Evolutionary conservation across 2,329 filamentous ascomycete genomes (phyloP).

Genomic region (Fusarium sp.): DNA sequence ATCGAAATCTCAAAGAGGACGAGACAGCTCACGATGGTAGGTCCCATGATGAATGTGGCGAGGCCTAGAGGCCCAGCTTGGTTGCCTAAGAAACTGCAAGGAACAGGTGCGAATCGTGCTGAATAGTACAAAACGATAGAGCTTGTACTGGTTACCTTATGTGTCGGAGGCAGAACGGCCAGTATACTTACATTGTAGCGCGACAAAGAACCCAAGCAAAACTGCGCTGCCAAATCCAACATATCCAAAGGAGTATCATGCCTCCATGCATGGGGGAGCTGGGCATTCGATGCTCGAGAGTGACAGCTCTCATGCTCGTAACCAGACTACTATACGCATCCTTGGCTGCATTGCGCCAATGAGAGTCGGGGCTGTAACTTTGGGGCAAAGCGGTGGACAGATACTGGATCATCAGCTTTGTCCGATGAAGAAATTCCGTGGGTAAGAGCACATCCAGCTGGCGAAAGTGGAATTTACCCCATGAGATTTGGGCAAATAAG

Average conservation of each 20-base stretch:
- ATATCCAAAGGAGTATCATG: not conserved
- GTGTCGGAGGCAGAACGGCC: not conserved
- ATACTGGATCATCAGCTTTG: not conserved
- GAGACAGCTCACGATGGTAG: not conserved
- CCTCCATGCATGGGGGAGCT: not conserved
- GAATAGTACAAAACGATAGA: not conserved
- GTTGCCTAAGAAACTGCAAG: not conserved
- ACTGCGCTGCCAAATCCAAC: not conserved
- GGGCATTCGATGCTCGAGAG: not conserved
- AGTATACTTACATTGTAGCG: not conserved
- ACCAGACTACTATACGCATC: not conserved
- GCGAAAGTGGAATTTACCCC: not conserved
- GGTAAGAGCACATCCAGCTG: not conserved
- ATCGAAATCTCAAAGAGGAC: not conserved
- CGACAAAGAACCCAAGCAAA: not conserved
- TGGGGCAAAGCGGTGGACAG: not conserved
- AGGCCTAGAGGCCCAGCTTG: not conserved
- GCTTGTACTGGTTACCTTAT: not conserved
- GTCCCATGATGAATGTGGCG: not conserved
- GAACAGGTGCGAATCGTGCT: not conserved
- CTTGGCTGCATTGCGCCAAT: not conserved
- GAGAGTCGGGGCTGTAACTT: not conserved
- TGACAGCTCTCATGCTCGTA: not conserved
- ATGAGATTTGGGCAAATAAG: not conserved
- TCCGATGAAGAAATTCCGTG: not conserved